phyloP scores from a whole-genome alignment of 169 alveolate genomes.

The Babesia bovis region DNA sequence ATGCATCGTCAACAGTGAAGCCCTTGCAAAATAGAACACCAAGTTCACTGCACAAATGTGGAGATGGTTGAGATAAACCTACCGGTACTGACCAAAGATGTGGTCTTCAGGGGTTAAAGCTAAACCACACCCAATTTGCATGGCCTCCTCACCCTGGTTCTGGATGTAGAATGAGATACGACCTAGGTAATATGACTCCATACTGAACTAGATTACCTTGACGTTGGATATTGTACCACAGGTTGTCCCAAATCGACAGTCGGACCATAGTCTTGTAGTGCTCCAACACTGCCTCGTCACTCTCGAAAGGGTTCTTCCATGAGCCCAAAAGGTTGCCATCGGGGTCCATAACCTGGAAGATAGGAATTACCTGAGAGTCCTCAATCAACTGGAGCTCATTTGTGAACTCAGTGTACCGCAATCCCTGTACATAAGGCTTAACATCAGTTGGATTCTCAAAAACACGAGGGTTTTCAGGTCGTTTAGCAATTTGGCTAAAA shows the following conservation, averaged over 20 bases:
- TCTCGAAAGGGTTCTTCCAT: constrained; percentile 66
- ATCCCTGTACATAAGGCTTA: constrained; percentile 67
- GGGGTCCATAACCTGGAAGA: constrained; percentile 73
- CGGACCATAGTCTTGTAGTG: constrained; percentile 71
- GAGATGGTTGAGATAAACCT: not conserved
- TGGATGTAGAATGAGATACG: constrained; percentile 93
- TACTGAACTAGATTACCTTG: constrained; percentile 69
- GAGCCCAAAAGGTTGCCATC: constrained; percentile 74
- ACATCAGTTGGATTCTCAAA: constrained; percentile 54
- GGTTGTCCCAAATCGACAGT: constrained; percentile 80
- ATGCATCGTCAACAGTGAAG: constrained; percentile 80
- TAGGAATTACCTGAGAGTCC: constrained; percentile 74
- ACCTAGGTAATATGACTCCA: constrained; percentile 46
- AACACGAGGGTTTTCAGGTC: constrained; percentile 57
- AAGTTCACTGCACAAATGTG: constrained; percentile 79
- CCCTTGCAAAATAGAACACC: constrained; percentile 92
- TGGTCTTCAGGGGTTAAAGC: constrained; percentile 87
- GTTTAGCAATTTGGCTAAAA: constrained; percentile 19
- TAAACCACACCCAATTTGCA: constrained; percentile 88
- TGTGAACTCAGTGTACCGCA: constrained; percentile 76
- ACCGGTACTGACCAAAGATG: constrained; percentile 87
- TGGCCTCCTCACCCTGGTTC: constrained; percentile 93
- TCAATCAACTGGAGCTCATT: constrained; percentile 66
- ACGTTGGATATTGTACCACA: constrained; percentile 82
- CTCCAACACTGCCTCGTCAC: constrained; percentile 67